A percentile compares a stretch with the other conserved stretches of the same genome.
phyloP scores from a whole-genome alignment of 768 basidiomycete species.

The Omphalotus guepiniiformis region DNA sequence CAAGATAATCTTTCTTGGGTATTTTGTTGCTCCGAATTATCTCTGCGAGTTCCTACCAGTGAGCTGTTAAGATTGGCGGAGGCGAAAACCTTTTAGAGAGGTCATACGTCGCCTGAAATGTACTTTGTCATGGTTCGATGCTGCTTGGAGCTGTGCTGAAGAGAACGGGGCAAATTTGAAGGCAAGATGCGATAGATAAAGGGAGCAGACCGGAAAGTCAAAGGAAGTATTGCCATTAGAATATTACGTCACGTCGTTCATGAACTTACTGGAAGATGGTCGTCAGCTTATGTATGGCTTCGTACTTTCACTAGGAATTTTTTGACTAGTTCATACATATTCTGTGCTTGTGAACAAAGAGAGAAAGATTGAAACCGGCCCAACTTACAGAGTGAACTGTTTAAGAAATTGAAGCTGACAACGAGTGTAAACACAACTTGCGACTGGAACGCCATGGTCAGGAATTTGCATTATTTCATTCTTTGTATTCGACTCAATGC shows the following conservation, averaged over 20 bases:
- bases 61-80: slow-evolving; percentile 6
- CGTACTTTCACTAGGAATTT: too few species aligned
- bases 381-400: too few species aligned
- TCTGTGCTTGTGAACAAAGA: too few species aligned
- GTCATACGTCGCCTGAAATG: slow-evolving; percentile 36
- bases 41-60: slow-evolving; percentile 61
- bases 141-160: not conserved
- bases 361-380: too few species aligned
- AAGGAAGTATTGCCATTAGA: not conserved
- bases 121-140: slow-evolving; percentile 28
- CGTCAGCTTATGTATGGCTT: too few species aligned
- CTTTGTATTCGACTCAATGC: too few species aligned
- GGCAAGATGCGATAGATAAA: not conserved
- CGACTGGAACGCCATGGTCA: not conserved
- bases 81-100: not conserved
- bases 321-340: too few species aligned
- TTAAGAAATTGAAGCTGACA: too few species aligned
- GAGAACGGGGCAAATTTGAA: not conserved
- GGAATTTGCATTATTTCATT: not conserved
- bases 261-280: too few species aligned
- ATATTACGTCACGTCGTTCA: too few species aligned
- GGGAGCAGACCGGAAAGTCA: not conserved
- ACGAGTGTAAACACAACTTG: not conserved
- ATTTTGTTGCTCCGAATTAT: slow-evolving; percentile 63
- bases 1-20: slow-evolving; percentile 60